Evolutionary conservation across 2,329 filamentous ascomycete species (phyloP), one percentile per base, ranked within the genome.

Genomic region (Rhynchosporium graminicola): DNA sequence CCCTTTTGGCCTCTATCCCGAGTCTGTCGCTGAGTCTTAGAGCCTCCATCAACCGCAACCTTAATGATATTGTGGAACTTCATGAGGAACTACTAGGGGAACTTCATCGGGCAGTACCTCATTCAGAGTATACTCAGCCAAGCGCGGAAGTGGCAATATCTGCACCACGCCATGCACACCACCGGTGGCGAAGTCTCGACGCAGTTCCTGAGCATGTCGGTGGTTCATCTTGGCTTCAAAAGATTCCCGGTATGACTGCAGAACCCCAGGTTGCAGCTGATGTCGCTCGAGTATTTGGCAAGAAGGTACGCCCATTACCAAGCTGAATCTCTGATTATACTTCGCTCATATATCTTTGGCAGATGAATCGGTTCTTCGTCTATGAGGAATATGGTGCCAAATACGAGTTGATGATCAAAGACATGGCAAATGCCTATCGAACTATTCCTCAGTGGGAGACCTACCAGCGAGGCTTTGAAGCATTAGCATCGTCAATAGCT

Each of bases 351-450:
- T 1, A n/a, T 12, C 29, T 46, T 13, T 26, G 58, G 13, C 66
- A 96, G 91, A 88, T 96, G 78, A 84, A 85, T 63, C 86, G 87
- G 0, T 95, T 98, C 77, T 89, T 90, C 72, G 81, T 89, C 56
- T 99, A 99, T 73, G 90, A 96, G 77, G 91, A 96, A 70, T 99
- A 97, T 74, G 90, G 91, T 42, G 89, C 90, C 57, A 94, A 94
- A 73, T 96, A 95, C 75, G 91, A 96, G 68, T 82, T 92, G 68
- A 90, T 97, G 80, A 86, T 89, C 52, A 87, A 89, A 67, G 91
- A 96, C 66, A 79, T 96, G 42, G 85, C 87, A 40, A 82, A 87
- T 31, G 82, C 88, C 15, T 86, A 90, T 65, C 83, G 87, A 63
- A 84, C 83, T 6, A 83, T 91, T 68, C 86, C 86, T 29, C 83